Percentiles rank a stretch among this genome's conserved stretches.
These are phyloP conservation scores for Blastobotrys apis DNA, from an alignment of 1,139 yeast genomes.

Conservation along the genomic window DNA sequence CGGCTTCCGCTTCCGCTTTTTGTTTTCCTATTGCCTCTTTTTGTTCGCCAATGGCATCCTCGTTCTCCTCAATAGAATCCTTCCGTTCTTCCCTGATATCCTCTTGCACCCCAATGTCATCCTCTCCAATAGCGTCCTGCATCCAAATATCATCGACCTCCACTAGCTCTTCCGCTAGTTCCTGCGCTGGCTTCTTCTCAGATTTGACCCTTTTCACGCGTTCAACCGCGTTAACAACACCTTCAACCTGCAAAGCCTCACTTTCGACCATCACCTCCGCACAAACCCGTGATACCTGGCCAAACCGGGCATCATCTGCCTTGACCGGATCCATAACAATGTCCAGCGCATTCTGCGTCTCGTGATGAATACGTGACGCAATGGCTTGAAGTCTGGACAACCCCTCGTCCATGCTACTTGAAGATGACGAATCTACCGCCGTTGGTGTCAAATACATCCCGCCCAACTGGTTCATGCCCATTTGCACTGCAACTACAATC, in stretches of 20 bases:
- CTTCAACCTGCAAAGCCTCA: too few relatives aligned
- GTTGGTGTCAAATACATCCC: background rate
- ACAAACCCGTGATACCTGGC: background rate
- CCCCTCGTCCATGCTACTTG: background rate
- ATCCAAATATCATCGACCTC: too few relatives aligned
- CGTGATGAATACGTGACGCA: background rate
- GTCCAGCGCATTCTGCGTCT: too few relatives aligned
- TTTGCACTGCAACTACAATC: background rate
- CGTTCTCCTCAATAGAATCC: background rate
- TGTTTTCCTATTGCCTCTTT: slow-evolving; percentile 20
- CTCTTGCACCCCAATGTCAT: too few relatives aligned
- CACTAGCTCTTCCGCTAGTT: too few relatives aligned
- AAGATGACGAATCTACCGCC: background rate
- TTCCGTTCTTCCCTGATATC: background rate
- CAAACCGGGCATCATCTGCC: too few relatives aligned
- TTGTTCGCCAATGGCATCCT: too few relatives aligned
- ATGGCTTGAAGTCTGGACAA: background rate
- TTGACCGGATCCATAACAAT: too few relatives aligned
- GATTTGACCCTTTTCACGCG: too few relatives aligned
- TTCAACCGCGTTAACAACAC: too few relatives aligned
- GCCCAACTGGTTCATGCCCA: slow-evolving; percentile 7
- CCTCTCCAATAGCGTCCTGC: too few relatives aligned
- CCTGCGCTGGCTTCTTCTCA: too few relatives aligned
- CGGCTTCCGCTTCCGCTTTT: background rate
- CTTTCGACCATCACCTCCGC: background rate